phyloP scores from a whole-genome alignment of 371 early-diverging fungal genomes.

The Mortierella sp. region DNA sequence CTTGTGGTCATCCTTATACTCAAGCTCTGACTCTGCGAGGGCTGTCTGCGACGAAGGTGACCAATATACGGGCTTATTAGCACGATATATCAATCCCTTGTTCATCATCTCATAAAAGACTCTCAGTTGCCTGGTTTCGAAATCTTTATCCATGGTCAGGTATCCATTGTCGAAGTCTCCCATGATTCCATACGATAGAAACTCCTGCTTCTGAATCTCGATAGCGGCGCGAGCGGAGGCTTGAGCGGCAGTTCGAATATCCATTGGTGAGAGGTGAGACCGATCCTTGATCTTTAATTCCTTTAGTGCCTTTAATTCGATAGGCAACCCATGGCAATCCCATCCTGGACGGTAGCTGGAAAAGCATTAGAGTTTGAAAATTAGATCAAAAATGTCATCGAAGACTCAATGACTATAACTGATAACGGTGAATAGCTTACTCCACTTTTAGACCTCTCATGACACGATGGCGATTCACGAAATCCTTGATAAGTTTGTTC shows the following conservation, averaged over 20 bases:
- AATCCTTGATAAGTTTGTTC: conserved; percentile 96
- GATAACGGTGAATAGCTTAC: conserved; percentile 57
- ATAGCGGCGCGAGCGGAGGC: conserved; percentile 78
- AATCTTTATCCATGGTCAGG: conserved; percentile 80
- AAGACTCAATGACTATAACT: background rate
- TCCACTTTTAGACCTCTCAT: conserved; percentile 87
- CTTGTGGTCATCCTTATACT: conserved; percentile 88
- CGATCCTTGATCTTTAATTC: conserved; percentile 64
- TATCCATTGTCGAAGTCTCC: conserved; percentile 91
- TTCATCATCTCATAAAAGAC: conserved; percentile 85
- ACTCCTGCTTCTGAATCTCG: conserved; percentile 73
- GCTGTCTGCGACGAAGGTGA: conserved; percentile 93
- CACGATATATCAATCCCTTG: conserved; percentile 62
- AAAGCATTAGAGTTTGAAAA: background rate
- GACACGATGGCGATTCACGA: conserved; percentile 88
- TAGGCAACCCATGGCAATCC: conserved; percentile 98
- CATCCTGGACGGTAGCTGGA: conserved; percentile 92
- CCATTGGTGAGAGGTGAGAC: conserved; percentile 66
- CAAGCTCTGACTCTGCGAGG: conserved; percentile 93
- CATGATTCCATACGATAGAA: conserved; percentile 83
- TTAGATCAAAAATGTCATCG: background rate
- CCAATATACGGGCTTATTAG: conserved; percentile 90
- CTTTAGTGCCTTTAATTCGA: conserved; percentile 92
- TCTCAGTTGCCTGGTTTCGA: conserved; percentile 82
- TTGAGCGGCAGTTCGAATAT: conserved; percentile 78